Evolutionary conservation across 2,329 filamentous ascomycete genomes (phyloP).

Genomic region (Coleophoma cylindrospora): DNA sequence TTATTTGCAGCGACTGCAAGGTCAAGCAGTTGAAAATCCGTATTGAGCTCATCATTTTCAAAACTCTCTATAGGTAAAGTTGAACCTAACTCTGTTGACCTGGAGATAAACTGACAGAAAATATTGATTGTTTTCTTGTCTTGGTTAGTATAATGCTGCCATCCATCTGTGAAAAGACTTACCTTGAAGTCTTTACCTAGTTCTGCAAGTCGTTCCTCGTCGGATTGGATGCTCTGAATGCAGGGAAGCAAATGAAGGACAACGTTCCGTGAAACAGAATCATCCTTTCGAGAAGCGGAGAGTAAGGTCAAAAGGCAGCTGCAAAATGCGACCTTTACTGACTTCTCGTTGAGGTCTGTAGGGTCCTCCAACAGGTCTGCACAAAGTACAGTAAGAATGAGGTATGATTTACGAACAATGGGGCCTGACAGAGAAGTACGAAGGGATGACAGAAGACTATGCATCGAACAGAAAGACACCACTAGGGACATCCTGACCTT

Average conservation of each 20-base stretch:
- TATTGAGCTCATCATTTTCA: conserved; percentile 15
- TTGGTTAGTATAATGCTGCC: no score
- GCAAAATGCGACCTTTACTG: conserved; percentile 10
- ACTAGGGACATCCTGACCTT: conserved; percentile 5
- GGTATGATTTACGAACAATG: conserved; percentile 25
- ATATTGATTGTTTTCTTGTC: conserved; percentile 12
- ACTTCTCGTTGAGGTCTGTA: conserved; percentile 8
- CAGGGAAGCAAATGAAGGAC: conserved; percentile 17
- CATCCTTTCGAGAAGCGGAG: conserved; percentile 15
- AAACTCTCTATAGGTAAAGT: conserved; percentile 5
- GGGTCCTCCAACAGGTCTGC: conserved; percentile 16
- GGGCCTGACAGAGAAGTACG: conserved; percentile 9
- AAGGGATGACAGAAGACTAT: conserved; percentile 16
- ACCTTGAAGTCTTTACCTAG: conserved; percentile 22
- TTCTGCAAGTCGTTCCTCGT: conserved; percentile 1
- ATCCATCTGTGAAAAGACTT: background rate
- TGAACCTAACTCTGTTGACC: background rate
- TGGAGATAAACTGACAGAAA: conserved; percentile 5
- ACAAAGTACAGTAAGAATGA: conserved; percentile 19
- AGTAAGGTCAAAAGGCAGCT: conserved; percentile 18
- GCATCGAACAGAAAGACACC: conserved; percentile 13
- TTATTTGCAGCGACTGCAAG: conserved; percentile 6
- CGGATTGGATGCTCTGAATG: conserved; percentile 7
- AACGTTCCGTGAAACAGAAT: conserved; percentile 14
- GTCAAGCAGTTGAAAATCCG: conserved; percentile 16